Evolutionary conservation across 768 basidiomycete species (phyloP).

Genomic region (Trametes punicea): DNA sequence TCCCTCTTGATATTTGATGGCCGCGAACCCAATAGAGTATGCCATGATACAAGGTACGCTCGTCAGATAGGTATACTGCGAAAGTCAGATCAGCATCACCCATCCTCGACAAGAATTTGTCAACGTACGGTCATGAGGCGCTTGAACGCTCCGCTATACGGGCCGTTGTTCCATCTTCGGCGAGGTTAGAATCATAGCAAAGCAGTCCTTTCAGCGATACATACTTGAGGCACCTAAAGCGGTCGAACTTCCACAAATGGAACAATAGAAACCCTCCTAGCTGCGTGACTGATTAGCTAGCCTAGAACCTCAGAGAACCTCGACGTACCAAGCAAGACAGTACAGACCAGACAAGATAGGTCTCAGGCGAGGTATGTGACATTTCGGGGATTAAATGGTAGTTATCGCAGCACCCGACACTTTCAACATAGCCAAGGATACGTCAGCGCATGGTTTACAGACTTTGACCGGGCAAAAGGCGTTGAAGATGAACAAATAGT

Average conservation of each 20-base stretch:
- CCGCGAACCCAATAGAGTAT: constrained; percentile 59
- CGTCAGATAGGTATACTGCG: constrained; percentile 68
- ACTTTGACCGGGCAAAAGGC: too few species aligned
- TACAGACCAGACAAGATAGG: constrained; percentile 61
- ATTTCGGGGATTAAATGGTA: constrained; percentile 32
- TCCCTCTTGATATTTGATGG: constrained; percentile 75
- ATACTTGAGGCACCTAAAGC: constrained; percentile 69
- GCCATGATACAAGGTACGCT: constrained; percentile 56
- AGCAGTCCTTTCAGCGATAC: constrained; percentile 13
- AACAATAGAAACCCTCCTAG: constrained; percentile 60
- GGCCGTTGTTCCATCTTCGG: constrained; percentile 66
- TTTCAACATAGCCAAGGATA: neutral
- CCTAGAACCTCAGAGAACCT: neutral
- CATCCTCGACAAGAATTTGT: neutral
- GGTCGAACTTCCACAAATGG: constrained; percentile 79
- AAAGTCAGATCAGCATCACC: neutral
- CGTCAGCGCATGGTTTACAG: neutral
- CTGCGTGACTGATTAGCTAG: constrained; percentile 32
- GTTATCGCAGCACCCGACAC: constrained; percentile 3
- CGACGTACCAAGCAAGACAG: constrained; percentile 48
- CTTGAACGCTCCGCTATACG: constrained; percentile 73
- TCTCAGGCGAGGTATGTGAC: constrained; percentile 62
- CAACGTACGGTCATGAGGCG: constrained; percentile 77
- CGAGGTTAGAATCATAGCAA: neutral
- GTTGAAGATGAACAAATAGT: too few species aligned